Base-by-base conservation (phyloP, 176 grass and related monocot species). In the Luzula sylvatica region DNA sequence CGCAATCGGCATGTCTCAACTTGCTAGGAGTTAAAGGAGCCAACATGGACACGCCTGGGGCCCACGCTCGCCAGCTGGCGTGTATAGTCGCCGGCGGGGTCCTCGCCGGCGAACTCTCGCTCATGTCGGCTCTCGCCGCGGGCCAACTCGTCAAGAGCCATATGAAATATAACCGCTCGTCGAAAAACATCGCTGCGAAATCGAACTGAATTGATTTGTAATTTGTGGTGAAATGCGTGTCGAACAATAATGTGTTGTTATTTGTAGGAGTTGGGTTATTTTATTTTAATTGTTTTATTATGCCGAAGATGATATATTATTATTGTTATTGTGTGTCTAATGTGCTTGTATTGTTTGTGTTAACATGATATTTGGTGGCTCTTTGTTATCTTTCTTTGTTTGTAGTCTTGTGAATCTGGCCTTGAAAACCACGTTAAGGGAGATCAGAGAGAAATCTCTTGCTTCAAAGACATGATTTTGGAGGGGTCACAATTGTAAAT, bases 81-180 rank as follows among this genome's bases (percentile, higher is more conserved):
- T 69, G 81, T 15, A 68, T 98, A 12, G 81, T 98, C 38, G 81
- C 92, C 0, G 92, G 92, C 8, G 85, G 86, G 11, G 92, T 98
- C 23, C 86, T 98, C 1, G 92, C 92, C 15, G 92, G 85, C 2
- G 92, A 98, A 76, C 61, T 98, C 11, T 98, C 92, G 18, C 86
- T 98, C 41, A 16, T 98, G 28, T 98, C 92, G 0, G 92, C 92
- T 1, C 92, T 82, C 13, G 86, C 92, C 0, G 78, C 85, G 0
- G 92, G 92, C 15, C 92, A 98, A 53, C 92, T 98, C 21, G 86
- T 98, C 17, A 90, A 66, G 27, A 90, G 85, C 65, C 92, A 98
- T 65, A 77, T 98, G 85, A 98, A 90, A 39, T 90, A 98, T 79
- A 98, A 98, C 43, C 81, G 92, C 52, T 98, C 92, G 30, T 70